Evolutionary conservation across 371 early-diverging fungal species (phyloP), one percentile per base, ranked within the genome.

Genomic region (Batkoa obscura): DNA sequence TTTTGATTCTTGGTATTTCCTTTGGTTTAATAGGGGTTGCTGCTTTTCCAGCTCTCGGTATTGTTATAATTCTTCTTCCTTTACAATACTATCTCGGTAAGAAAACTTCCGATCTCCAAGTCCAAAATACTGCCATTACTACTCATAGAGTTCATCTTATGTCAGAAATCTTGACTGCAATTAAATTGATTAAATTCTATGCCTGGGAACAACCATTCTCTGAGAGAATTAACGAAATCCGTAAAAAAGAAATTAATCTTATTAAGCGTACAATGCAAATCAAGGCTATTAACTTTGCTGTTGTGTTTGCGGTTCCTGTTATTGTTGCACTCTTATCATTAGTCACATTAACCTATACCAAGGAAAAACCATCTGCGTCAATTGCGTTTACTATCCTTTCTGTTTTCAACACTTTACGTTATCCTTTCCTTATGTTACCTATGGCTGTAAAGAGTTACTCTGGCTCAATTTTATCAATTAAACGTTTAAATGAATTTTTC

Each of bases 341-440:
- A 32, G 56, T 66, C 8, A 58, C 64, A 0, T 71, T 68, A 32
- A 57, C 49, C 17, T 59, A 60, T 23, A 52, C 64, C 30, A 69
- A 69, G n/a, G 58, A 64, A 2, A 33, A 48, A 23, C 64, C 71
- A 5, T 36, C 48, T 9, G 15, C 71, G 0, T 54, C 56, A 0
- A 58, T 65, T 32, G 58, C 72, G n/a, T 74, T 72, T 58, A 60
- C 69, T 3, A 61, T 72, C 1, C 58, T 75, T 0, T 64, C 75
- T 12, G 59, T 65, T 39, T 73, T 73, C 48, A 70, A 69, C 43
- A 39, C 64, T n/a, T 58, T 68, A 3, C 65, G 76, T 1, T 68
- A 77, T n/a, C 86, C 86, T 3, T 65, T 87, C 55, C 79, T 80
- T 72, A 72, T 84, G 58, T 59, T 85, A 4, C 88, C 88, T 1